phyloP scores from a whole-genome alignment of 139 green algal species.

The Chlamydomonas incerta region DNA sequence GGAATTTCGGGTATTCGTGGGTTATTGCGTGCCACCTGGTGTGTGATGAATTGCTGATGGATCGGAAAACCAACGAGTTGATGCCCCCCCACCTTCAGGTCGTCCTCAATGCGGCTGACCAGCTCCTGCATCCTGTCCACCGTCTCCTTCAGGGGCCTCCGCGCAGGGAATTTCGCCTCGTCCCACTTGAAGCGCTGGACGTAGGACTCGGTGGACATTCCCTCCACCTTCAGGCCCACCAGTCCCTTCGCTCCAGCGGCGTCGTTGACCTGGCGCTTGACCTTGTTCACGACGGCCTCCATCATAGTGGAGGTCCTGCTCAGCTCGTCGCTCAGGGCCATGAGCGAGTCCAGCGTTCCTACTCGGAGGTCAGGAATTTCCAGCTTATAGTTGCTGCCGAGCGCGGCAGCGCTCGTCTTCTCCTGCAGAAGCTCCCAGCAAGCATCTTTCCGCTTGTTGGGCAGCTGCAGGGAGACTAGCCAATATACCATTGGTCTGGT shows the following conservation, averaged over 20 bases:
- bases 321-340: slow-evolving; percentile 94
- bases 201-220: slow-evolving; percentile 75
- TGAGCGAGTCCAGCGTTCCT: slow-evolving; percentile 95
- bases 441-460: slow-evolving; percentile 58
- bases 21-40: background rate
- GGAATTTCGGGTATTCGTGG: background rate
- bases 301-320: slow-evolving; percentile 82
- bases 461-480: slow-evolving; percentile 80
- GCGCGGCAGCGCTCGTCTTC: slow-evolving; percentile 63
- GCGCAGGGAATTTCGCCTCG: slow-evolving; percentile 95
- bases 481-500: slow-evolving; percentile 71
- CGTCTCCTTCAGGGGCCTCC: slow-evolving; percentile 89
- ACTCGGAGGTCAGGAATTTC: slow-evolving; percentile 91
- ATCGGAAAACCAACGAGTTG: background rate
- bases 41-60: background rate
- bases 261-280: slow-evolving; percentile 71
- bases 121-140: slow-evolving; percentile 91
- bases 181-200: slow-evolving; percentile 94
- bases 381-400: slow-evolving; percentile 79
- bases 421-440: slow-evolving; percentile 84
- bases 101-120: slow-evolving; percentile 93
- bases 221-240: slow-evolving; percentile 69
- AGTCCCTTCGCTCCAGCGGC: slow-evolving; percentile 26
- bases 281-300: slow-evolving; percentile 91
- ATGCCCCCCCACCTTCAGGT: slow-evolving; percentile 90